A percentile compares a stretch with the other conserved stretches of the same genome.
phyloP scores from a whole-genome alignment of 2,329 filamentous ascomycete genomes.

The Aspergillus japonicus region DNA sequence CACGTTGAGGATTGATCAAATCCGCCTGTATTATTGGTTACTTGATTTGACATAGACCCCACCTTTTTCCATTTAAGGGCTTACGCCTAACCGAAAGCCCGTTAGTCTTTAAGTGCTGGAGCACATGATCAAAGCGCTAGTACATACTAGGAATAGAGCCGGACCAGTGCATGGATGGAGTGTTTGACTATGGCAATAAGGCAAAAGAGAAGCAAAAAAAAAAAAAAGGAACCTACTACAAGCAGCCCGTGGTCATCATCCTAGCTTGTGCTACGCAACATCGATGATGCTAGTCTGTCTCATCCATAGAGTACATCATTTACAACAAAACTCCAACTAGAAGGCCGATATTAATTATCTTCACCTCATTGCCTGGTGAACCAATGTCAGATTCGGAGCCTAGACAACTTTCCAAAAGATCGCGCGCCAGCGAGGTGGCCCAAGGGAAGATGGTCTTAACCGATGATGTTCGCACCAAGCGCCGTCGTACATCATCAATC shows the following conservation, averaged over 20 bases:
- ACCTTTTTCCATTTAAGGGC: background rate
- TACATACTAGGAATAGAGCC: background rate
- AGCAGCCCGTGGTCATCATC: background rate
- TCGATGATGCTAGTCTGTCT: background rate
- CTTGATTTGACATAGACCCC: background rate
- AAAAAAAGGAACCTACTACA: background rate
- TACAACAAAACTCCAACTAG: background rate
- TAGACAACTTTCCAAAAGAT: constrained; percentile 29
- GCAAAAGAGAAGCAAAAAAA: background rate
- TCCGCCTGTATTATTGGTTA: background rate
- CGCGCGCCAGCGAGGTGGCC: constrained; percentile 29
- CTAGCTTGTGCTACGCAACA: background rate
- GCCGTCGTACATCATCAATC: constrained; percentile 30
- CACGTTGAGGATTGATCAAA: background rate
- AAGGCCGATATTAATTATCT: background rate
- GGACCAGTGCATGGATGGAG: background rate
- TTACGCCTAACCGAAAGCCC: background rate
- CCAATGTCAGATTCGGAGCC: constrained; percentile 20
- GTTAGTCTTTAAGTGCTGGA: background rate
- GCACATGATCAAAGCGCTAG: background rate
- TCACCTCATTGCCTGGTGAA: background rate
- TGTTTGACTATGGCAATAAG: background rate
- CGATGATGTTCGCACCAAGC: constrained; percentile 30
- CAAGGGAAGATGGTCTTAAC: constrained; percentile 22
- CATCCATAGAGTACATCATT: background rate